These are phyloP conservation scores for Blastobotrys parvus DNA, from an alignment of 805 yeast genomes.

Conservation along the genomic window DNA sequence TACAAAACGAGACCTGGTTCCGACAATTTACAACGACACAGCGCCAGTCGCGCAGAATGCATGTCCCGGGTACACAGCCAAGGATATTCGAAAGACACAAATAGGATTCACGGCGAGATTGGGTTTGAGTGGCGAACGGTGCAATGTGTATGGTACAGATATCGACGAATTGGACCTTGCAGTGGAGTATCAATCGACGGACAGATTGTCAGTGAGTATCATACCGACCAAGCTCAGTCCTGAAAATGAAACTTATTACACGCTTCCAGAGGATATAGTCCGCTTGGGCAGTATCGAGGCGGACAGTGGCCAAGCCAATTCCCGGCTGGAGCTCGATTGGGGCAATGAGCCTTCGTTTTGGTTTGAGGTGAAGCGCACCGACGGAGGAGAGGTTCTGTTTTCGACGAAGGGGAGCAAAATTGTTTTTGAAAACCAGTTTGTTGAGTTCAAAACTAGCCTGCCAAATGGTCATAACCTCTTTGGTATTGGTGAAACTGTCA, in stretches of 20 bases:
- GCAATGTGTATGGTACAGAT: slow-evolving; percentile 14
- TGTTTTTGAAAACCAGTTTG: slow-evolving; percentile 29
- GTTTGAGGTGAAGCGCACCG: slow-evolving; percentile 18
- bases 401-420: slow-evolving; percentile 27
- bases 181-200: slow-evolving; percentile 7
- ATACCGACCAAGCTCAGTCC: slow-evolving; percentile 5
- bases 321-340: slow-evolving; percentile 2
- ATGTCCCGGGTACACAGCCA: slow-evolving; percentile 11
- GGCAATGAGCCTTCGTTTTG: slow-evolving; percentile 12
- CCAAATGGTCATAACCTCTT: slow-evolving; percentile 24
- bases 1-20: slow-evolving; percentile 6
- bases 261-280: slow-evolving; percentile 7
- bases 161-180: slow-evolving; percentile 6
- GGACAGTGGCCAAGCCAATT: background rate
- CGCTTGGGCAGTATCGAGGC: slow-evolving; percentile 2
- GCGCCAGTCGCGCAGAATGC: slow-evolving; percentile 11
- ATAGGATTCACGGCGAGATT: slow-evolving; percentile 10
- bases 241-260: slow-evolving; percentile 3
- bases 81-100: slow-evolving; percentile 1
- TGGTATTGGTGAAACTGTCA: slow-evolving; percentile 31
- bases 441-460: slow-evolving; percentile 27
- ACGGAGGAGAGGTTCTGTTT: slow-evolving; percentile 24
- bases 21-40: slow-evolving; percentile 10
- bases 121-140: slow-evolving; percentile 17
- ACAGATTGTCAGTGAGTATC: slow-evolving; percentile 6